A percentile compares a stretch with the other conserved stretches of the same genome.
phyloP scores from a whole-genome alignment of 2,329 filamentous ascomycete species.

The Cercospora berteroae region DNA sequence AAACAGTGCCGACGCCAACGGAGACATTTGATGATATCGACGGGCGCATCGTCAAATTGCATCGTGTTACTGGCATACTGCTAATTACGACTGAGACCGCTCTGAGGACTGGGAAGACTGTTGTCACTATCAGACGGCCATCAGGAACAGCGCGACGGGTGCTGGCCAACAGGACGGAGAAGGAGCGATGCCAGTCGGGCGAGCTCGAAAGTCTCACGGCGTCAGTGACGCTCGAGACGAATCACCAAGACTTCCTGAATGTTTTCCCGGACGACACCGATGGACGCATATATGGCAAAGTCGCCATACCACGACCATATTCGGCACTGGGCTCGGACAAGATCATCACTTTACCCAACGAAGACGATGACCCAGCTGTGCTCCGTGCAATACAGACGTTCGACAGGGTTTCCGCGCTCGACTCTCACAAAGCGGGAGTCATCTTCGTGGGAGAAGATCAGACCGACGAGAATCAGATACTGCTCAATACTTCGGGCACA shows the following conservation, averaged over 20 bases:
- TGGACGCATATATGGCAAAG: conserved; percentile 32
- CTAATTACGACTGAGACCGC: conserved; percentile 73
- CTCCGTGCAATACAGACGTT: conserved; percentile 75
- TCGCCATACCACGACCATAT: conserved; percentile 52
- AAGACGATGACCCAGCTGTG: conserved; percentile 56
- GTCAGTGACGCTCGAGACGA: conserved; percentile 27
- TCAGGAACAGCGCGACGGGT: conserved; percentile 32
- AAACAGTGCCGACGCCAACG: conserved; percentile 62
- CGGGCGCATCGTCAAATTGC: conserved; percentile 64
- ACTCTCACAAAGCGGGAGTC: conserved; percentile 92
- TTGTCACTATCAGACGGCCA: conserved; percentile 36
- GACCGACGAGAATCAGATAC: conserved; percentile 75
- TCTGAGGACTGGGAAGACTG: conserved; percentile 38
- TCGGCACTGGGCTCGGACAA: conserved; percentile 32
- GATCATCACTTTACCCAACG: conserved; percentile 67
- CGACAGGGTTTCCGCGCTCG: conserved; percentile 83
- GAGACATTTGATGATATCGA: conserved; percentile 63
- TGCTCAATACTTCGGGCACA: conserved; percentile 82
- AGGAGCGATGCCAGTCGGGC: conserved; percentile 11
- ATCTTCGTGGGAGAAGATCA: conserved; percentile 91
- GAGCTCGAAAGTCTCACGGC: conserved; percentile 25
- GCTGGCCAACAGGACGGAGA: conserved; percentile 21
- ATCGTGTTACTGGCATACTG: conserved; percentile 71
- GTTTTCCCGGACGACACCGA: conserved; percentile 31
- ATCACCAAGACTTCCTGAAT: conserved; percentile 29